These are phyloP conservation scores for Thelephora ganbajun DNA, from an alignment of 768 basidiomycete species.

Conservation along the genomic window DNA sequence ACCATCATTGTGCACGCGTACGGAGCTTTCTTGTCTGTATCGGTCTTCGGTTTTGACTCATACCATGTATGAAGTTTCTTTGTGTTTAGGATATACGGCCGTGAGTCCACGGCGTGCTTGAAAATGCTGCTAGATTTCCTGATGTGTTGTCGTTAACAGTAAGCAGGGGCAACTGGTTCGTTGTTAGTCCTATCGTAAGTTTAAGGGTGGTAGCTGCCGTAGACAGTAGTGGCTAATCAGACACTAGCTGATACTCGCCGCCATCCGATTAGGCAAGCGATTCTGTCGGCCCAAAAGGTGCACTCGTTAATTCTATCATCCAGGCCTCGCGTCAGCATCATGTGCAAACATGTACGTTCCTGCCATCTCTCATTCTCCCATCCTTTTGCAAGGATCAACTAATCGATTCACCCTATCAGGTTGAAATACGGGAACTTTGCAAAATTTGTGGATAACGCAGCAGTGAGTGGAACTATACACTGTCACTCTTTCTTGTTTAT, in stretches of 20 bases:
- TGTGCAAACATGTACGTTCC: conserved; percentile 4
- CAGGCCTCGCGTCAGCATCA: neutral
- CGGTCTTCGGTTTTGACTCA: neutral
- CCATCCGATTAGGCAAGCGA: conserved; percentile 8
- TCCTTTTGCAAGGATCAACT: neutral
- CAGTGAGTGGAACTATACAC: conserved; percentile 2
- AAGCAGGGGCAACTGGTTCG: conserved; percentile 6
- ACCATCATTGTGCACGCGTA: conserved; percentile 16
- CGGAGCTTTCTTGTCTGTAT: conserved; percentile 1
- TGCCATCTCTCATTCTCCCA: conserved; percentile 4
- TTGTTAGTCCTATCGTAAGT: conserved; percentile 8
- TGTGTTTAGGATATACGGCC: conserved; percentile 10
- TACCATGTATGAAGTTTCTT: conserved; percentile 12
- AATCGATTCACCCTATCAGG: conserved; percentile 1
- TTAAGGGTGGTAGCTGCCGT: neutral
- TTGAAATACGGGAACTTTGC: conserved; percentile 2
- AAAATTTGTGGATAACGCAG: conserved; percentile 4
- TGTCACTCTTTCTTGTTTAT: neutral
- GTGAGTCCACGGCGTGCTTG: neutral
- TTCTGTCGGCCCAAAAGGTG: neutral
- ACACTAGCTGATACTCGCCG: conserved; percentile 5
- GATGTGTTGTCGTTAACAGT: conserved; percentile 2
- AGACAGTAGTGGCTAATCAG: neutral
- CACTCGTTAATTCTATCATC: neutral
- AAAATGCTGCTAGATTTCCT: neutral